Evolutionary conservation across 1,284 basidiomycete species (phyloP).

Genomic region (Malassezia obtusa): DNA sequence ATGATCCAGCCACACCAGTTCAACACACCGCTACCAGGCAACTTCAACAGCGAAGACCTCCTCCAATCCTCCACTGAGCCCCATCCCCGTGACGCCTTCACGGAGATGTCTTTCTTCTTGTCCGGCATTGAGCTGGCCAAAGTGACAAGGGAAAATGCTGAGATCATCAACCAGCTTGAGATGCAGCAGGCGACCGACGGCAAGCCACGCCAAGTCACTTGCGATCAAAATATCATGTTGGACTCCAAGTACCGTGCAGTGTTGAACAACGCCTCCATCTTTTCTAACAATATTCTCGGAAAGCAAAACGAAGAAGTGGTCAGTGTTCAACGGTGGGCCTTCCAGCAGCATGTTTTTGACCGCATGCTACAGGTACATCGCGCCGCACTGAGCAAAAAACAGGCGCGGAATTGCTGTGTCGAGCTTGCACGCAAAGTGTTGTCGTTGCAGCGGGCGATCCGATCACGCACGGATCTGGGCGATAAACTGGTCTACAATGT

Average conservation of each 20-base stretch:
- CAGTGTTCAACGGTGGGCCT: slow-evolving; percentile 41
- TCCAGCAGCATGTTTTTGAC: slow-evolving; percentile 41
- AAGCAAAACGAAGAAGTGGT: slow-evolving; percentile 13
- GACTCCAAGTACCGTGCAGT: slow-evolving; percentile 30
- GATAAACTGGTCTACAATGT: slow-evolving; percentile 39
- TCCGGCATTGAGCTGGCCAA: slow-evolving; percentile 28
- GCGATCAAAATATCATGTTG: slow-evolving; percentile 21
- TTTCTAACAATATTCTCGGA: slow-evolving; percentile 19
- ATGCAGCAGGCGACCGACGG: slow-evolving; percentile 20
- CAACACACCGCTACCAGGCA: slow-evolving; percentile 43
- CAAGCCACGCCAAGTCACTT: slow-evolving; percentile 21
- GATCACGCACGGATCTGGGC: slow-evolving; percentile 31
- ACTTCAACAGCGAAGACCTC: slow-evolving; percentile 43
- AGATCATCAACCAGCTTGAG: slow-evolving; percentile 25
- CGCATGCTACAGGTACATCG: slow-evolving; percentile 39
- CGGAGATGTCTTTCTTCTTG: slow-evolving; percentile 39
- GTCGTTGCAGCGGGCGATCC: slow-evolving; percentile 40
- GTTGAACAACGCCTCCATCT: slow-evolving; percentile 29
- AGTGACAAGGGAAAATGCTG: slow-evolving; percentile 30
- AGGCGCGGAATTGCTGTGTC: slow-evolving; percentile 36
- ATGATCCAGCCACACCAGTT: slow-evolving; percentile 30
- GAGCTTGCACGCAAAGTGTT: slow-evolving; percentile 36
- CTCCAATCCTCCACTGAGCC: slow-evolving; percentile 24
- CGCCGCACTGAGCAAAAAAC: slow-evolving; percentile 25
- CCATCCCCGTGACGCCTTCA: slow-evolving; percentile 26